Conservation (phyloP, 176 grass and related monocot species). For the Phragmites australis region DNA sequence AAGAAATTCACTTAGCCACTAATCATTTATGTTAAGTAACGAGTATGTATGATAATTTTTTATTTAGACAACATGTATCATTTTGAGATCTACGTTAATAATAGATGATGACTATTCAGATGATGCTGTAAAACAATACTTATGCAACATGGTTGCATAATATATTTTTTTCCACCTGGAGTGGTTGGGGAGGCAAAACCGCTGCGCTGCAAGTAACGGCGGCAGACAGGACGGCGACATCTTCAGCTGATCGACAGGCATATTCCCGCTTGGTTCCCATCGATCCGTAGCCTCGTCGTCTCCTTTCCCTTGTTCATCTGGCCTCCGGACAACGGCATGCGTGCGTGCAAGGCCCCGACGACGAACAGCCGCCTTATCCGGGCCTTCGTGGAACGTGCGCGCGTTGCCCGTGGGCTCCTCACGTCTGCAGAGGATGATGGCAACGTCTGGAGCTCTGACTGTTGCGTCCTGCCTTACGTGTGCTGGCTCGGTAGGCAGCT, state of each 20-base stretch:
- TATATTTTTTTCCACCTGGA: no score
- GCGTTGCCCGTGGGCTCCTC: not conserved
- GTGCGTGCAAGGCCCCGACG: conserved; percentile 14
- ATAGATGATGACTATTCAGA: no score
- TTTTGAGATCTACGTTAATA: no score
- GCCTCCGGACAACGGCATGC: conserved; percentile 8
- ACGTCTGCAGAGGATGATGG: not conserved
- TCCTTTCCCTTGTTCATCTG: conserved; percentile 20
- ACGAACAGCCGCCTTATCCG: not conserved
- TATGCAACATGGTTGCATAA: no score
- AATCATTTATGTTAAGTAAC: no score
- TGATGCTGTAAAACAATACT: no score
- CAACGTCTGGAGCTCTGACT: not conserved
- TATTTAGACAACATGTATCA: no score
- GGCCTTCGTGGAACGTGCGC: not conserved
- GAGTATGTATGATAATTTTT: no score
- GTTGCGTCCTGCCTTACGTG: not conserved
- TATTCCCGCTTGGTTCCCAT: not conserved
- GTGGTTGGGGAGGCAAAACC: not conserved
- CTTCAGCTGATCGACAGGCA: not conserved
- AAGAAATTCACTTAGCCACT: no score
- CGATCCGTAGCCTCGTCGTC: not conserved
- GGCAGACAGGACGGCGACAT: not conserved
- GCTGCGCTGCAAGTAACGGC: not conserved
- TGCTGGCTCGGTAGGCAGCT: not conserved